These are phyloP conservation scores for Triticum urartu DNA, from an alignment of 176 grass and related monocot species.

Conservation along the genomic window DNA sequence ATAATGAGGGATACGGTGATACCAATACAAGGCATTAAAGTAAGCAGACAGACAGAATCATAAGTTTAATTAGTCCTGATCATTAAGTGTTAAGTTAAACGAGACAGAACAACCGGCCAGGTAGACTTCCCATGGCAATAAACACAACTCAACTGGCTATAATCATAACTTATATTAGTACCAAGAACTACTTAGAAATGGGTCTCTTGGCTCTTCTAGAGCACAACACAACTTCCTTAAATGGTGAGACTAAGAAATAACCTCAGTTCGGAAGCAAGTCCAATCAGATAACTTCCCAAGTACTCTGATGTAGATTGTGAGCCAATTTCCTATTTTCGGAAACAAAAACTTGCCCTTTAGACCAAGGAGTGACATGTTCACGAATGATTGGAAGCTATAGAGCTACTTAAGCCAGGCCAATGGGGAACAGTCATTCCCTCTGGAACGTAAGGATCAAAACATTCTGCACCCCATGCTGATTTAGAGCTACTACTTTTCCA, in stretches of 20 bases:
- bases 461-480: background rate
- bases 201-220: background rate
- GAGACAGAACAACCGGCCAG: background rate
- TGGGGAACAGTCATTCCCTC: background rate
- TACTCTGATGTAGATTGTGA: background rate
- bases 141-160: background rate
- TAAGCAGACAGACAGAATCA: conserved; percentile 1
- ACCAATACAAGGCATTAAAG: background rate
- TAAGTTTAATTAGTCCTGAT: background rate
- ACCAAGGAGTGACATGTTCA: background rate
- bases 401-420: background rate
- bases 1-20: conserved; percentile 16
- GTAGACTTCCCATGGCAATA: conserved; percentile 27
- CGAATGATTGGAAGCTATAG: conserved; percentile 6
- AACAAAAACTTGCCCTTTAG: background rate
- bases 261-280: background rate
- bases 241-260: background rate
- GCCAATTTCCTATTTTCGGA: background rate
- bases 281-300: conserved; percentile 14
- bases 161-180: background rate
- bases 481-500: conserved; percentile 2
- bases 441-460: background rate
- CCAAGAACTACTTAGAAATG: background rate
- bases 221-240: background rate
- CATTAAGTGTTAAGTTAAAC: background rate